A percentile compares a stretch with the other conserved stretches of the same genome.
Conservation (phyloP, 768 basidiomycete species). For the Kwoniella shandongensis region DNA sequence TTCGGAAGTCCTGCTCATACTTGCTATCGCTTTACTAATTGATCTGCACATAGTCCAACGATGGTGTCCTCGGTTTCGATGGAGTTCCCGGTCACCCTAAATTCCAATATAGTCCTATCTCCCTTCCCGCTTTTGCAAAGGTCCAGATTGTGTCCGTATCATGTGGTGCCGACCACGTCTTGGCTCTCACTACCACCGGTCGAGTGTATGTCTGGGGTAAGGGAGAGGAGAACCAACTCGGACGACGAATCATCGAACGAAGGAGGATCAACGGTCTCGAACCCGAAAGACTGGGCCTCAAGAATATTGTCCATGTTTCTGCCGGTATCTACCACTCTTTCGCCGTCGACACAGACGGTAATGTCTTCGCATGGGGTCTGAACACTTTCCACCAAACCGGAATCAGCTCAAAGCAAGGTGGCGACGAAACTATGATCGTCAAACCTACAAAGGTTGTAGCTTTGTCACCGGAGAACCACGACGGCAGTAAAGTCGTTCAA, state of each 20-base stretch:
- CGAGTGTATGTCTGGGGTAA: conserved; percentile 86
- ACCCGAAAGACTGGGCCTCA: conserved; percentile 81
- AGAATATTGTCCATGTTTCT: conserved; percentile 69
- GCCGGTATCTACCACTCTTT: conserved; percentile 86
- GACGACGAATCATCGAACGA: conserved; percentile 82
- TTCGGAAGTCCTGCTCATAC: too few relatives aligned
- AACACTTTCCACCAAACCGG: conserved; percentile 77
- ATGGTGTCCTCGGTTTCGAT: conserved; percentile 51
- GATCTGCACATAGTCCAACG: conserved; percentile 51
- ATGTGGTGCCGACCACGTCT: conserved; percentile 82
- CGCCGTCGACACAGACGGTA: conserved; percentile 77
- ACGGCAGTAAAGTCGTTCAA: conserved; percentile 57
- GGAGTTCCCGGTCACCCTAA: conserved; percentile 45
- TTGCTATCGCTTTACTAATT: neutral
- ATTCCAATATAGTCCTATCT: conserved; percentile 55
- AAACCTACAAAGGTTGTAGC: conserved; percentile 59
- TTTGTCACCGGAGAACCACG: conserved; percentile 50
- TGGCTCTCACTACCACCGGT: conserved; percentile 85
- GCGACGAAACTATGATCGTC: conserved; percentile 56
- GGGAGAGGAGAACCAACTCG: conserved; percentile 86
- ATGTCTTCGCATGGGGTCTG: conserved; percentile 93
- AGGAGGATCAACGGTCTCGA: conserved; percentile 84
- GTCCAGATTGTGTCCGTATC: conserved; percentile 65
- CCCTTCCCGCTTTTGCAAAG: conserved; percentile 50
- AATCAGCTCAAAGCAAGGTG: conserved; percentile 54